Base-by-base conservation (phyloP, 1,139 yeast species). In the Blastobotrys niveus region DNA sequence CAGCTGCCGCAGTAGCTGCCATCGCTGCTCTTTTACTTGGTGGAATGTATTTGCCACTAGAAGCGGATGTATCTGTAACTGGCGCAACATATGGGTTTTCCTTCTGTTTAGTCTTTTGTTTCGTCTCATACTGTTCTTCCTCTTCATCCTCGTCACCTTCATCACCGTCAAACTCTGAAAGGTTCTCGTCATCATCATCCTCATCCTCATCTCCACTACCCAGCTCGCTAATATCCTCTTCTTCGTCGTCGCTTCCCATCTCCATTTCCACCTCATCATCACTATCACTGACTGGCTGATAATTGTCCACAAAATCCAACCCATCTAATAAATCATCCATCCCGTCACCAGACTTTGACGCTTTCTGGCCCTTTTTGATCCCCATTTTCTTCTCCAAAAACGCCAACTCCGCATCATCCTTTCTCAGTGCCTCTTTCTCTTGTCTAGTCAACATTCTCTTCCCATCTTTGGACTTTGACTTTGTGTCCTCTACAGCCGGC, bases 81-180 rank as follows among this genome's bases (percentile, higher is more conserved):
- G 96, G 95, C 0, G 97, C 95, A 34, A 84, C 79, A 58, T 82
- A 88, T 3, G 97, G 96, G 56, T 88, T 88, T 57, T 86, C 94
- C 50, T 71, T 76, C 21, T 61, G 67, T 22, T 58, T 65, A 20
- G 62, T 55, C 22, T 65, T 55, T n/a, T n/a, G n/a, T n/a, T n/a
- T n/a, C n/a, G n/a, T n/a, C n/a, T n/a, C n/a, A n/a, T n/a, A n/a
- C 19, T 67, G 61, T 32, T 63, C 67, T 56, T 65, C 67, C 39
- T 70, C 74, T 25, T 70, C 78, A n/a, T 69, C 75, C 39, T 71
- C 73, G 15, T 43, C 46, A 9, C n/a, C 41, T 7, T 33, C 46
- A 6, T 54, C 64, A n/a, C 53, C 61, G 2, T 49, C 60, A 1
- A 49, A 58, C 21, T 21, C 21, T n/a, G 19, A 22, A 55, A 63